Conservation (phyloP, 192 early-diverging fungal species). For the Diversispora eburnea region DNA sequence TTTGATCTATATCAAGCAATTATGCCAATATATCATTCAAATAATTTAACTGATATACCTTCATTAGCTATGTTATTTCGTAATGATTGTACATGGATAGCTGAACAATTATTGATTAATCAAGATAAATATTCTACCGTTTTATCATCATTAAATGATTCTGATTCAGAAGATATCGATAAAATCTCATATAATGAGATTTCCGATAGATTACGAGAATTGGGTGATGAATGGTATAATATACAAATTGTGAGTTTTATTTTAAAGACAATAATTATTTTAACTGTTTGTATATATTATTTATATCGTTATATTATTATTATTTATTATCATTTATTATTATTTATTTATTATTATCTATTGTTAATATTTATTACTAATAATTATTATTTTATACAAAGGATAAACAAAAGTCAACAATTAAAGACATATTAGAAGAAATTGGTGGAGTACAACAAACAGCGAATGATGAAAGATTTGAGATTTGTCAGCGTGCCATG, state of each 20-base stretch:
- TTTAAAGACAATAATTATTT: slow-evolving; percentile 8
- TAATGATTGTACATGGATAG: slow-evolving; percentile 69
- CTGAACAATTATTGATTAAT: slow-evolving; percentile 40
- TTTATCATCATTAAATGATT: slow-evolving; percentile 8
- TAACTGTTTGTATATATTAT: not conserved
- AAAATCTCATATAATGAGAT: slow-evolving; percentile 50
- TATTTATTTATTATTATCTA: too few species aligned
- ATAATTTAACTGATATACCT: slow-evolving; percentile 50
- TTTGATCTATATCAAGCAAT: slow-evolving; percentile 61
- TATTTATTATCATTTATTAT: too few species aligned
- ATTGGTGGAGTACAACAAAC: slow-evolving; percentile 37
- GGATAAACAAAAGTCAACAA: slow-evolving; percentile 53
- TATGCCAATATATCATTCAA: slow-evolving; percentile 58
- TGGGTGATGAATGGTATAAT: slow-evolving; percentile 54
- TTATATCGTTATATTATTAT: not conserved
- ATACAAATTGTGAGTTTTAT: slow-evolving; percentile 50
- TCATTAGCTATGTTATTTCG: slow-evolving; percentile 59
- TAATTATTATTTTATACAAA: slow-evolving; percentile 6
- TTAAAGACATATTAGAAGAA: slow-evolving; percentile 43
- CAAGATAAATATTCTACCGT: slow-evolving; percentile 37
- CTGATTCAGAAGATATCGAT: not conserved
- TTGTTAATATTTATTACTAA: too few species aligned
- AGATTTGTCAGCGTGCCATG: slow-evolving; percentile 46
- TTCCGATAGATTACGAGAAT: slow-evolving; percentile 42
- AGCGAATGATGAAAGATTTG: slow-evolving; percentile 44